Base-by-base conservation (phyloP, 164 flowering plant species). In the Cinnamomum micranthum region DNA sequence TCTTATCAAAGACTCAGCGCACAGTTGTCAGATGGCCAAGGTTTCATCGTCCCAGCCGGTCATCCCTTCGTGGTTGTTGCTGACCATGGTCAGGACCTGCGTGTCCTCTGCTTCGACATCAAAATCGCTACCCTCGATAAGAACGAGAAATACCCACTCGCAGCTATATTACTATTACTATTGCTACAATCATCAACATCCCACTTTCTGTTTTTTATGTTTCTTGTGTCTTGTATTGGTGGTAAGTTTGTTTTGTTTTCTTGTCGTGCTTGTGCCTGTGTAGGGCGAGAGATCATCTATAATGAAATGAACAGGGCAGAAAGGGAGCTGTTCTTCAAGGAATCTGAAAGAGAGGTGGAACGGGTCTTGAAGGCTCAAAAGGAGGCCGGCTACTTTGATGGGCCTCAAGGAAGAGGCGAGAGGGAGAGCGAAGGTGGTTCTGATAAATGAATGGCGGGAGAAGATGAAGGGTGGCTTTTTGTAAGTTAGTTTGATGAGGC, bases 21-120 rank as follows among this genome's bases (percentile, higher is more conserved):
- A 9, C 41, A 28, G 2, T 27, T 86, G 6, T 74, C 81, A 0
- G 77, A 67, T 1, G 88, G 86, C 10, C 85, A 79, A 19, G 82
- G 65, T 35, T 69, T 73, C 13, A 62, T 80, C 1, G 76, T 77
- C 23, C 97, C 91, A 3, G 84, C 93, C 0, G 94, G 92, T 2
- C 98, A 94, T 68, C 95, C 98, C 0, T 64, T 82, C 4, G 83
- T 77, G 0, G 65, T 62, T 1, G 84, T 88, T 0, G 91, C 93
- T 3, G 84, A 92, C 2, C 50, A 68, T 0, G 68, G 78, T 24
- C 80, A 82, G 52, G 86, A 90, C 68, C 82, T 93, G 27, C 80
- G 86, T 70, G 24, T 89, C 0, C 63, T 89, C 7, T 85, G 89
- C 80, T 91, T 91, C 67, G 88, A 86, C 62, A 74, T 90, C 28